A percentile compares a stretch with the other conserved stretches of the same genome.
Conservation (phyloP, 1,284 basidiomycete genomes). For the Pseudozyma pruni region DNA sequence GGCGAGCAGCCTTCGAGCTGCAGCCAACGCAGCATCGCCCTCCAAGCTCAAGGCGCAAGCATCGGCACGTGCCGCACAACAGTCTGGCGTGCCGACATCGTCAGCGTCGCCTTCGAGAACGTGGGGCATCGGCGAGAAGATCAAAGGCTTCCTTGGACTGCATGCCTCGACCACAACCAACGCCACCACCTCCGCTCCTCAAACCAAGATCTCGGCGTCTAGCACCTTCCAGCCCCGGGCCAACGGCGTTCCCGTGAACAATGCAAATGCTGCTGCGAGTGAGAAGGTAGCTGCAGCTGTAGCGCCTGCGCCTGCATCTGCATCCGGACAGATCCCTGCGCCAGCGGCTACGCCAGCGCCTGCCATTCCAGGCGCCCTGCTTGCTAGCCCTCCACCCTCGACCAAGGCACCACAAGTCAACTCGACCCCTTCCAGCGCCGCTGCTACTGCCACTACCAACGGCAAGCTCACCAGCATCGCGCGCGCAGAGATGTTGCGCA, state of each 20-base stretch:
- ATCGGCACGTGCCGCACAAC: conserved; percentile 17
- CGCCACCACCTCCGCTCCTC: conserved; percentile 18
- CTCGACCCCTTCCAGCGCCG: conserved; percentile 26
- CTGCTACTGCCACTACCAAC: conserved; percentile 15
- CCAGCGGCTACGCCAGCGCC: conserved; percentile 5
- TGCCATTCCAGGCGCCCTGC: conserved; percentile 33
- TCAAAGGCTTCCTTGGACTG: conserved; percentile 57
- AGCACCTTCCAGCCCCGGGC: conserved; percentile 36
- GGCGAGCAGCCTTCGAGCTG: conserved; percentile 36
- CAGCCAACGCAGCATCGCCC: conserved; percentile 32
- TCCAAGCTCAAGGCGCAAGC: conserved; percentile 30
- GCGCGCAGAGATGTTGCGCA: conserved; percentile 50
- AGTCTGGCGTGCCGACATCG: conserved; percentile 17
- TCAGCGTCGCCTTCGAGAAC: conserved; percentile 37
- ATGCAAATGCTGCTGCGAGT: not conserved
- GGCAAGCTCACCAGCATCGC: conserved; percentile 49
- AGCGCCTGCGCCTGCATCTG: not conserved
- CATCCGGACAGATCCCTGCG: not conserved
- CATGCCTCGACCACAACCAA: conserved; percentile 35
- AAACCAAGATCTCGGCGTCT: conserved; percentile 38
- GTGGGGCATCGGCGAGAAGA: conserved; percentile 54
- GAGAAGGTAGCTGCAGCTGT: conserved; percentile 13
- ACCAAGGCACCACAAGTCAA: conserved; percentile 27
- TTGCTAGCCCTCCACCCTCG: conserved; percentile 28
- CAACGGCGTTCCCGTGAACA: conserved; percentile 9